Conservation (phyloP, 768 basidiomycete species). For the Boletus fagicola region DNA sequence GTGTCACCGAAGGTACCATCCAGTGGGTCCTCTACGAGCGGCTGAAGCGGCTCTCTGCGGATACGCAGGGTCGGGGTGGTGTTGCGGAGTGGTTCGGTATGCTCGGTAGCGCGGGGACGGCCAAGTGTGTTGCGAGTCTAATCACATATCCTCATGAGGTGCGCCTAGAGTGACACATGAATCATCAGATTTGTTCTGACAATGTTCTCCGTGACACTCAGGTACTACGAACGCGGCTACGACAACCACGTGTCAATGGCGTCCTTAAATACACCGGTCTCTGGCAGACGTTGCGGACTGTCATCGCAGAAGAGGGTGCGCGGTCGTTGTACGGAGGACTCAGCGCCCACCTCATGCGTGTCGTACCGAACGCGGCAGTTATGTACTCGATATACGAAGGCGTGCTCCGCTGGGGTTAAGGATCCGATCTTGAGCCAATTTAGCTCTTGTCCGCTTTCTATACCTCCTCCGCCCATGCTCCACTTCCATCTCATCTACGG, state of each 20-base stretch:
- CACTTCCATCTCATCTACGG: background rate
- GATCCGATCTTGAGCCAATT: background rate
- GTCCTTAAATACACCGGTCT: constrained; percentile 84
- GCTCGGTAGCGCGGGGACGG: constrained; percentile 86
- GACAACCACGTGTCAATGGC: constrained; percentile 82
- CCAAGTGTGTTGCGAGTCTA: constrained; percentile 90
- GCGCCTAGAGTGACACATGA: constrained; percentile 18
- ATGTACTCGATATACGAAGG: constrained; percentile 98
- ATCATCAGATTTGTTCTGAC: background rate
- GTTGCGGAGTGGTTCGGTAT: constrained; percentile 72
- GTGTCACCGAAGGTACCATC: constrained; percentile 93
- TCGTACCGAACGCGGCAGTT: constrained; percentile 94
- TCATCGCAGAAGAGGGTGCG: constrained; percentile 88
- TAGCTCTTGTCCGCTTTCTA: background rate
- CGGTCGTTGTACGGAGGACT: constrained; percentile 87
- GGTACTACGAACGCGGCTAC: constrained; percentile 89
- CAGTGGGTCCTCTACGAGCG: constrained; percentile 98
- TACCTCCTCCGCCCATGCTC: background rate
- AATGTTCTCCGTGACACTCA: constrained; percentile 26
- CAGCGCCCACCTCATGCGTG: constrained; percentile 92
- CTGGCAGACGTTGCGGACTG: constrained; percentile 75
- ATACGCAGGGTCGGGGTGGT: constrained; percentile 54
- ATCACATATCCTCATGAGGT: constrained; percentile 99
- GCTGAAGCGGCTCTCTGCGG: constrained; percentile 67
- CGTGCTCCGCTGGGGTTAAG: constrained; percentile 56